A percentile compares a stretch with the other conserved stretches of the same genome.
Conservation (phyloP, 176 grass and related monocot species). For the Sorghum bicolor region DNA sequence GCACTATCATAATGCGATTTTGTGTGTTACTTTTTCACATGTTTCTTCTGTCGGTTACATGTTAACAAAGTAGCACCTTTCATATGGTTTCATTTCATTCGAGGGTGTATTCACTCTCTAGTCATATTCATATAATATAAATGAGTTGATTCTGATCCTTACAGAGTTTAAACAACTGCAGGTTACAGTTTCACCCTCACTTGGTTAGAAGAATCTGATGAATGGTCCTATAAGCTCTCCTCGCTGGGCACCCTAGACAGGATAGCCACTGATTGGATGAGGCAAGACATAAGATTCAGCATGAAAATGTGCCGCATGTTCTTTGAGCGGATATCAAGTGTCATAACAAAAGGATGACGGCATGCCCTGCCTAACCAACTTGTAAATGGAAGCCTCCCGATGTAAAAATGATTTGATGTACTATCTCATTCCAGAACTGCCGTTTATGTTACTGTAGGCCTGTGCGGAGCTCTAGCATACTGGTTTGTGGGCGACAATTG, state of each 20-base stretch:
- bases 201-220: constrained; percentile 41
- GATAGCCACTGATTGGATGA: constrained; percentile 69
- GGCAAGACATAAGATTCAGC: constrained; percentile 55
- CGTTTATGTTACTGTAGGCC: not conserved
- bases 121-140: not conserved
- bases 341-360: constrained; percentile 15
- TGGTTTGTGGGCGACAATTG: too few species aligned
- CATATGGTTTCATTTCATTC: not conserved
- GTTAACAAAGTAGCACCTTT: not conserved
- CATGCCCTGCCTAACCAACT: not conserved
- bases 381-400: not conserved
- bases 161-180: constrained; percentile 39
- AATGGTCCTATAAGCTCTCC: constrained; percentile 57
- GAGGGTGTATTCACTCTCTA: not conserved
- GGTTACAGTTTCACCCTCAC: constrained; percentile 73
- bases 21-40: not conserved
- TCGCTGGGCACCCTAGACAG: constrained; percentile 64
- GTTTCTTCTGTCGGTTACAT: not conserved
- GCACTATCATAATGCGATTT: constrained; percentile 17
- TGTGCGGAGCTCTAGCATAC: too few species aligned
- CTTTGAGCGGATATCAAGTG: constrained; percentile 40
- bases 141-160: constrained; percentile 19
- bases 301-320: constrained; percentile 59
- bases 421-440: not conserved
- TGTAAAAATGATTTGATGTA: not conserved